phyloP scores from a whole-genome alignment of 202 grass and related monocot species.

The Zoysia matrella region DNA sequence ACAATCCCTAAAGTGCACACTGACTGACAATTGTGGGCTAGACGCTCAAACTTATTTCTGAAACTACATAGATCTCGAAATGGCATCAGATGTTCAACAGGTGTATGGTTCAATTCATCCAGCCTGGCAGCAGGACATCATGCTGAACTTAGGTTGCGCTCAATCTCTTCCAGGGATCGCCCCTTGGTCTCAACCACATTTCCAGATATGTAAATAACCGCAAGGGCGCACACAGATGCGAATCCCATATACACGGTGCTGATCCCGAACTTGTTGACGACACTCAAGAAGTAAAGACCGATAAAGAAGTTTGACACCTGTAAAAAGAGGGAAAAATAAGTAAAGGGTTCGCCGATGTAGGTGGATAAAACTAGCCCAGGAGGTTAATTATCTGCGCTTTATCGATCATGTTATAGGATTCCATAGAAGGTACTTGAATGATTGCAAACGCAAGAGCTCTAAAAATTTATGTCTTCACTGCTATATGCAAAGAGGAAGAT shows the following conservation, averaged over 20 bases:
- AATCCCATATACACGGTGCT: constrained; percentile 86
- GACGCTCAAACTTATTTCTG: constrained; percentile 39
- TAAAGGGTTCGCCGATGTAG: background rate
- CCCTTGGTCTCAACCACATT: constrained; percentile 98
- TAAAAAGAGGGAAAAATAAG: background rate
- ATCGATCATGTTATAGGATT: background rate
- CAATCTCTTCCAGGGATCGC: constrained; percentile 91
- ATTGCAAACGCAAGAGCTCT: background rate
- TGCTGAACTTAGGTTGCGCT: constrained; percentile 60
- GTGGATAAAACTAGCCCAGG: background rate
- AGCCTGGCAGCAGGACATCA: constrained; percentile 22
- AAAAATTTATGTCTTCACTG: no score
- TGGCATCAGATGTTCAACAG: background rate
- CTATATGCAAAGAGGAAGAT: no score
- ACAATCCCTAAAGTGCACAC: background rate
- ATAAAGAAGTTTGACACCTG: constrained; percentile 97
- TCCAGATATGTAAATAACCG: constrained; percentile 79
- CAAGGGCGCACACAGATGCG: constrained; percentile 75
- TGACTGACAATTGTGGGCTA: background rate
- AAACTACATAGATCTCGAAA: constrained; percentile 15
- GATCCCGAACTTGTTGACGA: constrained; percentile 91
- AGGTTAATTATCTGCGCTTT: background rate
- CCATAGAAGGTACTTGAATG: background rate
- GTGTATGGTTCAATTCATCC: background rate
- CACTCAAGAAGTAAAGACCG: constrained; percentile 95